Percentiles rank a stretch among this genome's conserved stretches.
These are phyloP conservation scores for Aristolochia contorta DNA, from an alignment of 164 flowering plant species.

Conservation along the genomic window DNA sequence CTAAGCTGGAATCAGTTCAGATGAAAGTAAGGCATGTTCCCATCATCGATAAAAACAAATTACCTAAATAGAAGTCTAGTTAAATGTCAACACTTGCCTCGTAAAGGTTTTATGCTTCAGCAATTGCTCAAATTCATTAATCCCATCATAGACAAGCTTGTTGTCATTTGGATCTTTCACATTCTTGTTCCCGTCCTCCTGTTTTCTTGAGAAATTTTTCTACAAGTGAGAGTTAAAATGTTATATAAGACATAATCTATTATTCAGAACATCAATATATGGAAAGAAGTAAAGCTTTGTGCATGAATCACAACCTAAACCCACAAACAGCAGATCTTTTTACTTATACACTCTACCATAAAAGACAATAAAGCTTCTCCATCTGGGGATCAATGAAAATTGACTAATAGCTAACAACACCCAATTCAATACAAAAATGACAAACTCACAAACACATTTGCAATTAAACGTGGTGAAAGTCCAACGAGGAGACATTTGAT, in stretches of 20 bases:
- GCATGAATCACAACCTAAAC: too few species aligned
- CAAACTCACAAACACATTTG: too few species aligned
- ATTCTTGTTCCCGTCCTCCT: constrained; percentile 5
- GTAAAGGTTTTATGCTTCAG: constrained; percentile 68
- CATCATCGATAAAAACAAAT: background rate
- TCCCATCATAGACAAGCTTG: constrained; percentile 15
- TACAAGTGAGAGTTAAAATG: constrained; percentile 6
- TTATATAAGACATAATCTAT: background rate
- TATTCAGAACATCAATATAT: too few species aligned
- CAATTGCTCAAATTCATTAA: constrained; percentile 50
- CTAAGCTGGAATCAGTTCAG: background rate
- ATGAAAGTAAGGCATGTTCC: background rate
- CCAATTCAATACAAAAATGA: too few species aligned
- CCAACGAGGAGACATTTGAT: too few species aligned
- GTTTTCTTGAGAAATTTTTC: constrained; percentile 12
- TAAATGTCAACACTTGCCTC: constrained; percentile 25
- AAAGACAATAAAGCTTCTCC: too few species aligned
- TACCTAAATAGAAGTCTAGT: background rate
- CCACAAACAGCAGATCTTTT: too few species aligned
- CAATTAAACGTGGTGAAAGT: too few species aligned
- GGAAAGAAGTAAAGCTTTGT: too few species aligned
- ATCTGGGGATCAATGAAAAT: too few species aligned
- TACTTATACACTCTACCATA: too few species aligned
- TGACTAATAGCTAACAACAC: too few species aligned
- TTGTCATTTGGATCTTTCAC: constrained; percentile 9